phyloP scores from a whole-genome alignment of 2,329 filamentous ascomycete species.

The Claviceps sp. region DNA sequence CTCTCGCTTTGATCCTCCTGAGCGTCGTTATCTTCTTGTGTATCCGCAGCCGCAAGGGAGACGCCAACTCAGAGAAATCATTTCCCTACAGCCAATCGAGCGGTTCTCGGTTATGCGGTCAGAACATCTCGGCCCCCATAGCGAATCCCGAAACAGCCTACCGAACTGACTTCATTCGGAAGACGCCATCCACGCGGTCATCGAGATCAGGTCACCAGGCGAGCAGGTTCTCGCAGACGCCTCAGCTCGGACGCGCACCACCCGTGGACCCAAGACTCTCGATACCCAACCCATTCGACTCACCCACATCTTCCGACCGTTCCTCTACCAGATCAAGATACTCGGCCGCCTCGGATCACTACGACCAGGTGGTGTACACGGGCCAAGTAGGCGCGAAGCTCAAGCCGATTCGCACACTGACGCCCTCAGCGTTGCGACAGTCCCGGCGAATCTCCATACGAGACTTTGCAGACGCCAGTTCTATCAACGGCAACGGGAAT shows the following conservation, averaged over 20 bases:
- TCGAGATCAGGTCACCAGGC: conserved; percentile 6
- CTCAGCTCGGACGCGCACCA: background rate
- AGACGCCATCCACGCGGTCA: conserved; percentile 11
- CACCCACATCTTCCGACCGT: conserved; percentile 15
- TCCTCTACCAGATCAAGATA: conserved; percentile 9
- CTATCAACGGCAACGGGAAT: conserved; percentile 13
- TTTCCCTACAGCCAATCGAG: conserved; percentile 8
- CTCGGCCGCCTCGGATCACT: conserved; percentile 14
- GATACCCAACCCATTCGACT: conserved; percentile 24
- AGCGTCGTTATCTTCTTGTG: conserved; percentile 28
- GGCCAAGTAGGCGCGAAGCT: conserved; percentile 16
- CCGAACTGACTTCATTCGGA: conserved; percentile 41
- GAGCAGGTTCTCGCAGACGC: background rate
- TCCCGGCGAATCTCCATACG: conserved; percentile 18
- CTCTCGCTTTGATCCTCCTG: conserved; percentile 26
- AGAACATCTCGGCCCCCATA: conserved; percentile 46
- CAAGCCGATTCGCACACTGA: conserved; percentile 27
- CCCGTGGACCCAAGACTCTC: conserved; percentile 12
- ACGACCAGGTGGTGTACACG: conserved; percentile 12
- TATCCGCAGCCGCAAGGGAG: conserved; percentile 17
- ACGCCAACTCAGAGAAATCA: conserved; percentile 10
- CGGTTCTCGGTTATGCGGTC: conserved; percentile 16
- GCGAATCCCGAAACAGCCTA: conserved; percentile 25
- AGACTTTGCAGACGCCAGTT: conserved; percentile 30
- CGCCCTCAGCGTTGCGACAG: conserved; percentile 11